A percentile compares a stretch with the other conserved stretches of the same genome.
These are phyloP conservation scores for Phytophthora colocasiae DNA, from an alignment of 352 stramenopile genomes.

Conservation along the genomic window DNA sequence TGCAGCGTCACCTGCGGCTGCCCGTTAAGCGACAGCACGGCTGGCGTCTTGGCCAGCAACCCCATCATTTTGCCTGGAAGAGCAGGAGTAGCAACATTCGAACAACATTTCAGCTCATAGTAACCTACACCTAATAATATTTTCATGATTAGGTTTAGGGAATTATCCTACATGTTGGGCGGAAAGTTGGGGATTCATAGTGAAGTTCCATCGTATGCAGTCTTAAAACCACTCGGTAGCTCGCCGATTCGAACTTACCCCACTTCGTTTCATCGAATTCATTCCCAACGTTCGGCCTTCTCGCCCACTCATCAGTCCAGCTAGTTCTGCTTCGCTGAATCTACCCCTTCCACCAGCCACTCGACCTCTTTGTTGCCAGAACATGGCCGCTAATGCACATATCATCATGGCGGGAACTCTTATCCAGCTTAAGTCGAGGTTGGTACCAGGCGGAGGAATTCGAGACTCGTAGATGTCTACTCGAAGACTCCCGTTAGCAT, in stretches of 20 bases:
- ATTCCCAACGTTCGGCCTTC: constrained; percentile 15
- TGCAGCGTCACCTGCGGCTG: constrained; percentile 54
- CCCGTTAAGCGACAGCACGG: constrained; percentile 72
- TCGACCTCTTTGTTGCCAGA: constrained; percentile 39
- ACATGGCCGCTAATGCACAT: constrained; percentile 41
- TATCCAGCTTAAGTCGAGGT: constrained; percentile 41
- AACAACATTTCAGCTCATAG: too few species aligned
- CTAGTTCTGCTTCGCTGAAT: constrained; percentile 30
- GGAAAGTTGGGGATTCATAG: too few species aligned
- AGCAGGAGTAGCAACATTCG: too few species aligned
- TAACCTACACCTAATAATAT: too few species aligned
- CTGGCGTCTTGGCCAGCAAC: constrained; percentile 37
- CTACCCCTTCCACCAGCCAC: constrained; percentile 5
- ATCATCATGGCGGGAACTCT: constrained; percentile 43
- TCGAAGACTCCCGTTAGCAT: constrained; percentile 2
- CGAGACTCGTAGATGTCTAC: constrained; percentile 32
- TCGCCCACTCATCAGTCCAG: constrained; percentile 15
- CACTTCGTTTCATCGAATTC: constrained; percentile 10
- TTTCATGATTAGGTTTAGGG: too few species aligned
- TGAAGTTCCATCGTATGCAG: too few species aligned
- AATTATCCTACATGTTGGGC: too few species aligned
- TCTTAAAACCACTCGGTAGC: constrained; percentile 22
- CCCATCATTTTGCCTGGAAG: constrained; percentile 23
- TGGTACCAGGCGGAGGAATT: constrained; percentile 27
- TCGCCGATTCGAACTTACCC: constrained; percentile 8